These are phyloP conservation scores for Acanthamoeba triangularis DNA, from an alignment of 208 protist species.

Conservation along the genomic window DNA sequence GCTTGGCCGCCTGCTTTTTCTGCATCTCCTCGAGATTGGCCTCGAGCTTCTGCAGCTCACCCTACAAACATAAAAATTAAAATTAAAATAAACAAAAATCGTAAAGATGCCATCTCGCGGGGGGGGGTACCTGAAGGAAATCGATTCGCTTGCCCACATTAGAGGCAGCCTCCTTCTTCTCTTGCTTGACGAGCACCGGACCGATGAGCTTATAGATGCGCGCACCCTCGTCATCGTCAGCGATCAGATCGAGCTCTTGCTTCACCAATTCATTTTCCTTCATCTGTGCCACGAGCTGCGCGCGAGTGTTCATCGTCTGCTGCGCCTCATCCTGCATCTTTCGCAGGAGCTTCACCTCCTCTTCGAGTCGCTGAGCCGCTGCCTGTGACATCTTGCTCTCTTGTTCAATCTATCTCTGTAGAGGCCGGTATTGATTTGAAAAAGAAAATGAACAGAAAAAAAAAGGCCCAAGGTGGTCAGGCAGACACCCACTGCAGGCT, in stretches of 20 bases:
- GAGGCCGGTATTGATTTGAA: neutral
- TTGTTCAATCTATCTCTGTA: neutral
- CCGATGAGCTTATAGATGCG: conserved; percentile 97
- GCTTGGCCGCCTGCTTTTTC: conserved; percentile 90
- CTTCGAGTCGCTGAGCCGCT: conserved; percentile 72
- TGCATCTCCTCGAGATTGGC: conserved; percentile 92
- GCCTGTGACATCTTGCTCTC: conserved; percentile 37
- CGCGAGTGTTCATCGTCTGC: conserved; percentile 93
- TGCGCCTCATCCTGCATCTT: conserved; percentile 93
- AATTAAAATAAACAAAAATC: neutral
- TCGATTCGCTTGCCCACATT: conserved; percentile 95
- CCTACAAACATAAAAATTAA: neutral
- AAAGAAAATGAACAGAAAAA: neutral
- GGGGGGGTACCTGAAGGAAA: conserved; percentile 91
- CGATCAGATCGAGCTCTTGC: conserved; percentile 95
- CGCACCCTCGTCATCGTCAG: conserved; percentile 88
- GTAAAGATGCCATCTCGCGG: conserved; percentile 75
- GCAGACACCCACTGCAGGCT: conserved; percentile 16
- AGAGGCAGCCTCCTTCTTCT: conserved; percentile 94
- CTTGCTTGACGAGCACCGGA: conserved; percentile 95
- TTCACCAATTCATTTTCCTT: conserved; percentile 97
- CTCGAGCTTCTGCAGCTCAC: conserved; percentile 94
- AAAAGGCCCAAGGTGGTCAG: neutral
- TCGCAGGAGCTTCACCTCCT: conserved; percentile 90
- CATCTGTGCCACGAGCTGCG: conserved; percentile 95